These are phyloP conservation scores for Dissophora globulifera DNA, from an alignment of 192 early-diverging fungal genomes.

Conservation along the genomic window DNA sequence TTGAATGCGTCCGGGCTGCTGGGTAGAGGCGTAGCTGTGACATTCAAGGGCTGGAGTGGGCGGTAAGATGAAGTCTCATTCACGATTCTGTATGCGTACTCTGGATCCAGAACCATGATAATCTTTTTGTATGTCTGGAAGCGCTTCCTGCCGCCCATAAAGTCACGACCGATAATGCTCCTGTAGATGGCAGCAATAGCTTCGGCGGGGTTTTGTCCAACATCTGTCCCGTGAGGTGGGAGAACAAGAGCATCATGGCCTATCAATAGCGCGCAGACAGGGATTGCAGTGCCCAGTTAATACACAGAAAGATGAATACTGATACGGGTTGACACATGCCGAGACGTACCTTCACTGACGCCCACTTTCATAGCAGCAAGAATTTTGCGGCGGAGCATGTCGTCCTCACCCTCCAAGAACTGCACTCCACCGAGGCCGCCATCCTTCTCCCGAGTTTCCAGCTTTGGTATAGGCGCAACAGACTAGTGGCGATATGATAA, in stretches of 20 bases:
- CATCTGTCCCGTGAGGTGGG: constrained; percentile 49
- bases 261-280: too few relatives aligned
- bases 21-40: constrained; percentile 25
- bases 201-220: constrained; percentile 39
- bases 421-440: constrained; percentile 49
- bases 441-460: constrained; percentile 46
- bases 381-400: constrained; percentile 32
- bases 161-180: constrained; percentile 44
- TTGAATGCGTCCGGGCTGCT: neutral
- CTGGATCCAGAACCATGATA: constrained; percentile 50
- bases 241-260: constrained; percentile 50
- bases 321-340: too few relatives aligned
- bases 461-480: constrained; percentile 32
- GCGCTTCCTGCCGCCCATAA: constrained; percentile 52
- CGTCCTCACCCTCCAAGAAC: constrained; percentile 49
- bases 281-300: too few relatives aligned
- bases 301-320: too few relatives aligned
- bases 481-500: constrained; percentile 23
- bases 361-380: constrained; percentile 49
- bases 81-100: constrained; percentile 39
- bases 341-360: constrained; percentile 40
- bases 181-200: constrained; percentile 50
- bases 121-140: constrained; percentile 53
- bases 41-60: constrained; percentile 9
- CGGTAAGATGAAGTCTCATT: constrained; percentile 50